Evolutionary conservation across 169 alveolate species (phyloP).

Genomic region (Cystoisospora suis): DNA sequence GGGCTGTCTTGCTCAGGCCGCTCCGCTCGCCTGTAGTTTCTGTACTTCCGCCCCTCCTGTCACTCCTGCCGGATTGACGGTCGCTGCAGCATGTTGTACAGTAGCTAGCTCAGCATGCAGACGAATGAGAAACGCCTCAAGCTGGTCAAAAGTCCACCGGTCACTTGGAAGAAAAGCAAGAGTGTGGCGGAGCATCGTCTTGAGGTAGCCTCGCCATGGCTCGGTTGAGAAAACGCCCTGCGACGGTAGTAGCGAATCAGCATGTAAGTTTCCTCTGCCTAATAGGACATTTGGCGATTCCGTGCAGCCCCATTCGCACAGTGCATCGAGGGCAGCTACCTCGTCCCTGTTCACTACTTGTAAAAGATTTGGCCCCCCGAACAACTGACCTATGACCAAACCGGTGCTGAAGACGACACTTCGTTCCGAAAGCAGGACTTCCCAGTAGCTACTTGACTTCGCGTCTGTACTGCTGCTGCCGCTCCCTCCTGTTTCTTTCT

Average conservation of each 20-base stretch:
- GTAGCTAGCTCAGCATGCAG: slow-evolving; percentile 31
- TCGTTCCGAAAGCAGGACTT: slow-evolving; percentile 63
- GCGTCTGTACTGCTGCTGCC: slow-evolving; percentile 42
- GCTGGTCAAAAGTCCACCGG: slow-evolving; percentile 58
- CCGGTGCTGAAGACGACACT: slow-evolving; percentile 74
- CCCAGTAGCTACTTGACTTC: slow-evolving; percentile 67
- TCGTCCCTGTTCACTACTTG: slow-evolving; percentile 70
- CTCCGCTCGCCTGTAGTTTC: too few relatives aligned
- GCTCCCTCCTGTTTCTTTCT: slow-evolving; percentile 49
- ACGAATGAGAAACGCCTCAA: slow-evolving; percentile 9
- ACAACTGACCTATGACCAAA: slow-evolving; percentile 71
- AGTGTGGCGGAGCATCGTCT: slow-evolving; percentile 64
- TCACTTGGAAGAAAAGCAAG: slow-evolving; percentile 73
- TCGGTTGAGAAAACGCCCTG: slow-evolving; percentile 70
- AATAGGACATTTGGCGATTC: slow-evolving; percentile 63
- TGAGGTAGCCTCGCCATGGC: slow-evolving; percentile 68
- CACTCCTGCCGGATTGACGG: too few relatives aligned
- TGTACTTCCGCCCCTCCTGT: too few relatives aligned
- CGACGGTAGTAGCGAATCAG: slow-evolving; percentile 68
- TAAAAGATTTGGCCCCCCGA: slow-evolving; percentile 74
- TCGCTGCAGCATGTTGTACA: neutral
- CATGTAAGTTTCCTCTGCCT: slow-evolving; percentile 64
- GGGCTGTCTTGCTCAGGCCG: too few relatives aligned
- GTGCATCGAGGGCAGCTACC: slow-evolving; percentile 72
- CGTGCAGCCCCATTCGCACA: slow-evolving; percentile 77